Conservation (phyloP, 1,284 basidiomycete species). For the Boletus semigastroideus region DNA sequence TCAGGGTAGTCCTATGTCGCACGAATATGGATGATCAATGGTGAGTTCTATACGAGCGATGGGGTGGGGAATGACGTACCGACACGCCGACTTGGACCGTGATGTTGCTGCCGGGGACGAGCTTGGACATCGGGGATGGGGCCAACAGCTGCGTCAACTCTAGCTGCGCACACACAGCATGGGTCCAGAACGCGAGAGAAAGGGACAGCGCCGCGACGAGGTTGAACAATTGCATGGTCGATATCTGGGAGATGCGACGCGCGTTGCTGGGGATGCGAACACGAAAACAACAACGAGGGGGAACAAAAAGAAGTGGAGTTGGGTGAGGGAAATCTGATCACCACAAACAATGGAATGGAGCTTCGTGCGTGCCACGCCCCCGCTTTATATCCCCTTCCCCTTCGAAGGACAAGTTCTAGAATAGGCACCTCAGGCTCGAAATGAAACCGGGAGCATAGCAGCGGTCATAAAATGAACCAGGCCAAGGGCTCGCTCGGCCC, state of each 20-base stretch:
- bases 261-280: no score
- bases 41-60: neutral
- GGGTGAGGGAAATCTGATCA: no score
- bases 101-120: constrained; percentile 10
- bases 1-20: constrained; percentile 15
- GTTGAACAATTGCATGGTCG: constrained; percentile 17
- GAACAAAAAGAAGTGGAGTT: neutral
- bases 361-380: neutral
- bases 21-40: neutral
- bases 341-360: no score
- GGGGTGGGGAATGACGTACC: constrained; percentile 11
- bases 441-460: no score
- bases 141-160: constrained; percentile 15
- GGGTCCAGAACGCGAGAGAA: constrained; percentile 12
- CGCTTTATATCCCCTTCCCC: constrained; percentile 23
- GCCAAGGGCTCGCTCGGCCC: no score
- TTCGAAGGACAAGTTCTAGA: no score
- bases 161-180: constrained; percentile 20
- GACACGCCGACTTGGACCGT: constrained; percentile 25
- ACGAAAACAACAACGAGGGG: neutral
- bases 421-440: no score
- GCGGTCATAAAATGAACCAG: no score
- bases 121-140: constrained; percentile 10
- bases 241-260: neutral
- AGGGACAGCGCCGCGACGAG: constrained; percentile 1